Conservation (phyloP, 2,329 filamentous ascomycete genomes). For the Hypoxylon sp. region DNA sequence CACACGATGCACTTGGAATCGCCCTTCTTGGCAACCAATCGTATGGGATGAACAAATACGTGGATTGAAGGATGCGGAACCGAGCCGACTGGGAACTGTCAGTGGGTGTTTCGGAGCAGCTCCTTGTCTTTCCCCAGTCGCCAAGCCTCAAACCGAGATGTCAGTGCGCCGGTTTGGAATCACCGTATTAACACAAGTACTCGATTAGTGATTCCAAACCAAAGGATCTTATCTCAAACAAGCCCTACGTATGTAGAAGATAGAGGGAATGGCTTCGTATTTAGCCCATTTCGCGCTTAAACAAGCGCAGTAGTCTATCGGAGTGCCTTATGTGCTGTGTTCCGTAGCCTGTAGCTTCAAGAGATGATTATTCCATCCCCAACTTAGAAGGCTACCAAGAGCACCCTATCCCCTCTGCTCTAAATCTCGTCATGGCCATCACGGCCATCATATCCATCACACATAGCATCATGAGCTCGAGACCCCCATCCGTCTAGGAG, state of each 20-base stretch:
- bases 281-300: constrained; percentile 9
- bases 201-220: not conserved
- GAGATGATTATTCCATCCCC: not conserved
- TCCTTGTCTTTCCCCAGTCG: not conserved
- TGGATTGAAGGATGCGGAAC: not conserved
- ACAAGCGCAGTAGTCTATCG: not conserved
- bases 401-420: not conserved
- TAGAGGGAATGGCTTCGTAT: constrained; percentile 15
- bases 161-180: not conserved
- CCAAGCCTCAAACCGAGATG: not conserved
- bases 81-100: not conserved
- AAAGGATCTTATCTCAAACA: not conserved
- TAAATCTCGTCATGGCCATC: not conserved
- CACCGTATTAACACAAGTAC: not conserved
- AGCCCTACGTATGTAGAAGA: not conserved
- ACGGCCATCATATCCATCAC: not conserved
- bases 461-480: not conserved
- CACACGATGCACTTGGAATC: not conserved
- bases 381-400: not conserved
- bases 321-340: not conserved
- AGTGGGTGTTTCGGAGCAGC: not conserved
- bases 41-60: not conserved
- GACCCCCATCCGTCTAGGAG: not conserved
- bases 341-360: constrained; percentile 3
- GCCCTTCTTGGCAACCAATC: constrained; percentile 6